A percentile compares a stretch with the other conserved stretches of the same genome.
phyloP scores from a whole-genome alignment of 78 protist genomes.

The slime mould (Dictyostelium discoideum) region dicty_2.7 NC_007088.5:3351501-3352000 shows the following conservation, averaged over 20 bases:
- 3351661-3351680: conserved; percentile 50
- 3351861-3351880: conserved; percentile 56
- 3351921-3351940: conserved; percentile 21
- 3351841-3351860: conserved; percentile 21
- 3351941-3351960: conserved; percentile 65
- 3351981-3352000: background rate
- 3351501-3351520: conserved; percentile 61
- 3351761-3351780: conserved; percentile 56
- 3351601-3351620: background rate
- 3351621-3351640: conserved; percentile 46
- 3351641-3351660: conserved; percentile 44
- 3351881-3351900: conserved; percentile 60
- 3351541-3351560: conserved; percentile 59
- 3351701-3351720: conserved; percentile 1
- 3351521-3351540: conserved; percentile 40
- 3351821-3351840: conserved; percentile 57
- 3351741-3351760: conserved; percentile 61
- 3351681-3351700: conserved; percentile 16
- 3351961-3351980: background rate
- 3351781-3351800: conserved; percentile 36
- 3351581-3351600: background rate
- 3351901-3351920: conserved; percentile 50
- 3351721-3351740: conserved; percentile 1
- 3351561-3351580: conserved; percentile 29
- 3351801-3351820: conserved; percentile 55